Evolutionary conservation across 2,329 filamentous ascomycete genomes (phyloP), one percentile per base, ranked within the genome.

Genomic region (Alternaria longipes): DNA sequence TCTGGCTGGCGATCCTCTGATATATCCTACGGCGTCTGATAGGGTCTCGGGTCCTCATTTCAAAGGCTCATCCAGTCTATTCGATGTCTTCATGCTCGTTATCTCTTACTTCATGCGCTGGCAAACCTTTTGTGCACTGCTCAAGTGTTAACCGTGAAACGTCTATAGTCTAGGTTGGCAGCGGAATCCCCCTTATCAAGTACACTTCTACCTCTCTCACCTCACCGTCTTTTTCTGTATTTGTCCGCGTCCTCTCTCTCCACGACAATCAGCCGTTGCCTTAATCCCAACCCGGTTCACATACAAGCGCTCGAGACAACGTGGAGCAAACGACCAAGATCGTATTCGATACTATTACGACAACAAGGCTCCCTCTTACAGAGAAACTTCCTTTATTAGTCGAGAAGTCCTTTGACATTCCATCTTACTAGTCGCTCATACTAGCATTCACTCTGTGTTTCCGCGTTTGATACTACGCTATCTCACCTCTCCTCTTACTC

Each of bases 401-500:
- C n/a, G n/a, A 1, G 4, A 8, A 9, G 3, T 20, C 18, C 4
- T 28, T 18, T 28, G 7, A 4, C 6, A 2, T 18, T 2, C 9
- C 12, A 4, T 24, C 26, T 30, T 6, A 24, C 51, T n/a, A 24
- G 20, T n/a, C 28, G 6, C 12, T 18, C 28, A 8, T 47, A 42
- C 32, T 50, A 24, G 30, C 44, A 4, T 40, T 42, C 54, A 56
- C 24, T 18, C 9, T 30, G 44, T 12, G 34, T 49, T 56, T 56
- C 32, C 44, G 40, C 24, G 44, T 44, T 56, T 56, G 54, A 32
- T 11, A 49, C 1, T 14, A 24, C n/a, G 0, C 51, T 42, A 24
- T 32, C 45, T 40, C 44, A 60, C 51, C 16, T 32, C 30, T n/a
- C 11, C 28, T 41, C 22, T 51, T 42, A 11, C 51, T 49, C 54